phyloP scores from a whole-genome alignment of 169 alveolate species.

The Cryptosporidium bovis region DNA sequence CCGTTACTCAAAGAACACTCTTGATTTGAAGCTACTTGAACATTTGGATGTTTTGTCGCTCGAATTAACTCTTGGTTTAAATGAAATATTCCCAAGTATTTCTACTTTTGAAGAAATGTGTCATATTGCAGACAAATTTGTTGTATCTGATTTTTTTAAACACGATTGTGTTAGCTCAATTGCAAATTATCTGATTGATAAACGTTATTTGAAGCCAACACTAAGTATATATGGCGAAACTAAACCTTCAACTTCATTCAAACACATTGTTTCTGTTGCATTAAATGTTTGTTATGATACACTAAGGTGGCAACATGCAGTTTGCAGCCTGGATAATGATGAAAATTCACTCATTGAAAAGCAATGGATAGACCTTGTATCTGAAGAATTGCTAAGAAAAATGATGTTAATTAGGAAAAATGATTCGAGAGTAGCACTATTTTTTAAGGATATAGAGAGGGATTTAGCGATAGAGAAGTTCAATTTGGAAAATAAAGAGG shows the following conservation, averaged over 20 bases:
- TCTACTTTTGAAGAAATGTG: slow-evolving; percentile 65
- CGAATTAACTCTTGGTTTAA: slow-evolving; percentile 58
- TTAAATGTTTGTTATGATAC: slow-evolving; percentile 57
- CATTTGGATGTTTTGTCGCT: slow-evolving; percentile 46
- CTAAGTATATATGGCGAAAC: slow-evolving; percentile 53
- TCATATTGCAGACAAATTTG: slow-evolving; percentile 43
- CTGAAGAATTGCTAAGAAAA: slow-evolving; percentile 53
- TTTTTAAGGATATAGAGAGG: slow-evolving; percentile 52
- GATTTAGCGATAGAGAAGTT: slow-evolving; percentile 11
- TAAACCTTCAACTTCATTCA: slow-evolving; percentile 24
- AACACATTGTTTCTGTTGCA: slow-evolving; percentile 49
- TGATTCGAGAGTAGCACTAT: slow-evolving; percentile 18
- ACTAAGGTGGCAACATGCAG: slow-evolving; percentile 67
- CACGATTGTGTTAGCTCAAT: slow-evolving; percentile 24
- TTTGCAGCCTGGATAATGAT: slow-evolving; percentile 18
- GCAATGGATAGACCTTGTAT: slow-evolving; percentile 67
- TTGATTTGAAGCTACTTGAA: slow-evolving; percentile 40
- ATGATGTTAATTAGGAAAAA: slow-evolving; percentile 3
- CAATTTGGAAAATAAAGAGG: background rate
- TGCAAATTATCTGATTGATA: slow-evolving; percentile 7
- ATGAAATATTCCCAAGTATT: slow-evolving; percentile 34
- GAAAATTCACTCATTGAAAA: slow-evolving; percentile 26
- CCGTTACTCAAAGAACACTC: slow-evolving; percentile 24
- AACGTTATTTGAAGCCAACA: slow-evolving; percentile 36
- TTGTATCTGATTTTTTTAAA: slow-evolving; percentile 67